phyloP scores from a whole-genome alignment of 192 early-diverging fungal genomes.

The Backusella australiensis region DNA sequence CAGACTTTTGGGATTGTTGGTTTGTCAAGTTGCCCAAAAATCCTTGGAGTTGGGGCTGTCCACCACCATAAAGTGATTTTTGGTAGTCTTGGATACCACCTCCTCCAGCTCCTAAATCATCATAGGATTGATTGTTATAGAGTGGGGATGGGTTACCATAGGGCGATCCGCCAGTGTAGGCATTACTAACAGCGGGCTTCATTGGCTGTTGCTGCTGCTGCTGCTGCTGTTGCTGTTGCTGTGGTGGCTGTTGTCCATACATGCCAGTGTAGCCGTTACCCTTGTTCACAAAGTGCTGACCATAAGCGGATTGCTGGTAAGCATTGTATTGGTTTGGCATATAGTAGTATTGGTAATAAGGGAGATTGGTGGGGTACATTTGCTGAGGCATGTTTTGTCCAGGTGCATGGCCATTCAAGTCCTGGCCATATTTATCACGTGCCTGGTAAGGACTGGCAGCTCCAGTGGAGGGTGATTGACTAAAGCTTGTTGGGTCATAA shows the following conservation, averaged over 20 bases:
- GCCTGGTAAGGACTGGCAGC: constrained; percentile 49
- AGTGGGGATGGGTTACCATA: constrained; percentile 39
- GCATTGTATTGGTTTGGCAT: constrained; percentile 78
- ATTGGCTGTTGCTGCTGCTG: constrained; percentile 35
- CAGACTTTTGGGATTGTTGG: constrained; percentile 29
- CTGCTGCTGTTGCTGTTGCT: constrained; percentile 33
- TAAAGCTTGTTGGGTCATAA: constrained; percentile 53
- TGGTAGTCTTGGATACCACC: constrained; percentile 38
- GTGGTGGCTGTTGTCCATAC: constrained; percentile 57
- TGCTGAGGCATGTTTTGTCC: constrained; percentile 42
- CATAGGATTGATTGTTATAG: constrained; percentile 32
- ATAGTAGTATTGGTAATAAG: constrained; percentile 85
- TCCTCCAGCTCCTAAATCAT: constrained; percentile 33
- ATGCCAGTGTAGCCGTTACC: constrained; percentile 72
- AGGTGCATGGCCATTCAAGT: constrained; percentile 33
- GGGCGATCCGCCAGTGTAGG: constrained; percentile 23
- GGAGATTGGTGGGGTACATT: constrained; percentile 58
- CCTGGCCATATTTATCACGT: constrained; percentile 55
- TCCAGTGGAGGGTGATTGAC: constrained; percentile 56
- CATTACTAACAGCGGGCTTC: constrained; percentile 12
- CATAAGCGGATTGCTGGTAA: constrained; percentile 81
- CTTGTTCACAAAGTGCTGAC: constrained; percentile 92
- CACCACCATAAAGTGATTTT: constrained; percentile 37
- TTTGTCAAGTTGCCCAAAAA: constrained; percentile 27
- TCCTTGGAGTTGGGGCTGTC: constrained; percentile 26